Evolutionary conservation across 306 rosid genomes (phyloP), one percentile per base, ranked within the genome.

Genomic region (Ormosia semicastrata): DNA sequence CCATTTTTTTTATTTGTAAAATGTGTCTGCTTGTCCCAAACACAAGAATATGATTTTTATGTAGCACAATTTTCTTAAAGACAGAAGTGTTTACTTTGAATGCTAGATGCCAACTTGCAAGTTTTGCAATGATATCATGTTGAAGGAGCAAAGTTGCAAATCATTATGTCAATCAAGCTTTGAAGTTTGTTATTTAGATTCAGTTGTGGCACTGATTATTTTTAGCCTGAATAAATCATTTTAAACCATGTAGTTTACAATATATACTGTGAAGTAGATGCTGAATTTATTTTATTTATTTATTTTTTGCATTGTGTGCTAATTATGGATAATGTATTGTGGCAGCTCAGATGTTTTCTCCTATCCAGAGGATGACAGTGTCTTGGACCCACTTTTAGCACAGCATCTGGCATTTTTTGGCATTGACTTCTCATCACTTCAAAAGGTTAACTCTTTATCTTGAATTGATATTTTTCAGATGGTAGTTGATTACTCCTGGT

Each of bases 331-430:
- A 87, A 90, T 79, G 49, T 86, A 74, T 83, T 82, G 93, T 87
- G 98, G 97, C 94, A 93, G 98, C 89, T 95, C 97, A 95, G 99
- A 95, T 87, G 97, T 93, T 82, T 95, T 79, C 88, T 95, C 98
- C 18, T 95, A 95, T 84, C 95, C 98, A 54, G 54, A 49, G 54
- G 14, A 93, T 87, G 89, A 95, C 24, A 89, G 94, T 88, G 97
- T 95, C 71, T 75, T 90, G 83, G 98, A 95, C 76, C 99, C 98
- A 77, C 92, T 69, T 64, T 84, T 93, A 63, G 98, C 95, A 0
- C 95, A 95, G 41, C 99, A 95, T 86, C 89, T 95, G 44, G 93
- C 97, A 33, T 92, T 90, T 90, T 91, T 36, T 2, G 39, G 24
- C 85, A 93, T 95, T 58, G 93, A 95, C 80, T 95, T 95, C 79